Evolutionary conservation across 139 green algal genomes (phyloP).

Genomic region (Ulvella scutata): DNA sequence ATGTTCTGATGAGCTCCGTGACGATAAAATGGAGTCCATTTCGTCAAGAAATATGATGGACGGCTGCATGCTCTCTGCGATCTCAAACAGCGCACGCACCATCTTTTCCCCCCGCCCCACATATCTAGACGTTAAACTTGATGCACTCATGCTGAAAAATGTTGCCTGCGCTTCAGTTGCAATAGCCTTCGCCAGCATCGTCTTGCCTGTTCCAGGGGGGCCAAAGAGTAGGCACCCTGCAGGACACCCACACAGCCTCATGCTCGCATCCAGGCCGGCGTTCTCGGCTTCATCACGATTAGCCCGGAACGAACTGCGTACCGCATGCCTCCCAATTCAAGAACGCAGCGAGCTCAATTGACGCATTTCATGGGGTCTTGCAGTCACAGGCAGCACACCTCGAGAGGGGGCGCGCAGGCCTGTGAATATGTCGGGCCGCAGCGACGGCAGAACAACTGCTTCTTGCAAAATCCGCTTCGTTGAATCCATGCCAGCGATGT

Average conservation of each 20-base stretch:
- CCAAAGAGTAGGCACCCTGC: slow-evolving; percentile 16
- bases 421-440: slow-evolving; percentile 25
- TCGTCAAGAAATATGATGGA: slow-evolving; percentile 32
- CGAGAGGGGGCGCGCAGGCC: slow-evolving; percentile 17
- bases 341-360: too few species aligned
- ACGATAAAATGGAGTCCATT: background rate
- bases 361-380: background rate
- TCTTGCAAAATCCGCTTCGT: slow-evolving; percentile 12
- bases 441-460: slow-evolving; percentile 21
- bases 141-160: slow-evolving; percentile 22
- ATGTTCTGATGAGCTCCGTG: background rate
- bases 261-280: background rate
- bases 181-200: slow-evolving; percentile 25
- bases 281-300: background rate
- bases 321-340: background rate
- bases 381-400: slow-evolving; percentile 8
- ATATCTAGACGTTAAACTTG: slow-evolving; percentile 9
- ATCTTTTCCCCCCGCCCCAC: slow-evolving; percentile 23
- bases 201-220: slow-evolving; percentile 26
- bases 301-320: background rate
- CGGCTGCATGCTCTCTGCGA: slow-evolving; percentile 14
- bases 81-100: slow-evolving; percentile 27
- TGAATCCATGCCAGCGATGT: background rate
- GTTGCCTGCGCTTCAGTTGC: slow-evolving; percentile 18
- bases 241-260: background rate